Evolutionary conservation across 1,139 yeast genomes (phyloP).

Genomic region (Nadsonia starkeyi-henricii): DNA sequence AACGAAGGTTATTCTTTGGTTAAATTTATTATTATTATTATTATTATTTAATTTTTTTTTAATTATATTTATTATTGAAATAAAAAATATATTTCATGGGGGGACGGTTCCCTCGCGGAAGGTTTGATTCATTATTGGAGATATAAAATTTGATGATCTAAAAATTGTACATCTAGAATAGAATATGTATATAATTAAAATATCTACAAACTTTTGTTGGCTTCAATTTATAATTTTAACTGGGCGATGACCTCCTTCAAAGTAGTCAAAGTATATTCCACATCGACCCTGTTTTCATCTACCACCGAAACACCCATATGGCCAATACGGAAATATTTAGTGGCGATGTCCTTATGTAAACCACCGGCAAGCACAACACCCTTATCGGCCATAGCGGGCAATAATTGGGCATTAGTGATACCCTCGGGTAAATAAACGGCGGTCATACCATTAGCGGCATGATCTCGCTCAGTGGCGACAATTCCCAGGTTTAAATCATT

Average conservation of each 20-base stretch:
- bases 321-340: slow-evolving; percentile 83
- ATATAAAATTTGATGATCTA: too few species aligned
- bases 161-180: too few species aligned
- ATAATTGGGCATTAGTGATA: slow-evolving; percentile 51
- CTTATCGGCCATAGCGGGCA: slow-evolving; percentile 41
- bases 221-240: too few species aligned
- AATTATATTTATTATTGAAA: too few species aligned
- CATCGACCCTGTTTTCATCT: slow-evolving; percentile 15
- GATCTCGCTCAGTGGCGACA: slow-evolving; percentile 43
- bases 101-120: too few species aligned
- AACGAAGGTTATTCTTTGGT: too few species aligned
- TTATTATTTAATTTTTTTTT: too few species aligned
- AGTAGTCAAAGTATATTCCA: slow-evolving; percentile 28
- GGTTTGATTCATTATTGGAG: too few species aligned
- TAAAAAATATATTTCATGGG: too few species aligned
- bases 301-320: slow-evolving; percentile 76
- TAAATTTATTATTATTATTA: too few species aligned
- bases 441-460: slow-evolving; percentile 78
- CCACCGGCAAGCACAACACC: slow-evolving; percentile 90
- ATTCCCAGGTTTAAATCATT: slow-evolving; percentile 48
- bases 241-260: slow-evolving; percentile 25
- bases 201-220: too few species aligned
- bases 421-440: slow-evolving; percentile 78
- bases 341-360: slow-evolving; percentile 65
- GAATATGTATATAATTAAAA: too few species aligned